Base-by-base conservation (phyloP, 176 grass and related monocot species). In the Eleusine coracana region DNA sequence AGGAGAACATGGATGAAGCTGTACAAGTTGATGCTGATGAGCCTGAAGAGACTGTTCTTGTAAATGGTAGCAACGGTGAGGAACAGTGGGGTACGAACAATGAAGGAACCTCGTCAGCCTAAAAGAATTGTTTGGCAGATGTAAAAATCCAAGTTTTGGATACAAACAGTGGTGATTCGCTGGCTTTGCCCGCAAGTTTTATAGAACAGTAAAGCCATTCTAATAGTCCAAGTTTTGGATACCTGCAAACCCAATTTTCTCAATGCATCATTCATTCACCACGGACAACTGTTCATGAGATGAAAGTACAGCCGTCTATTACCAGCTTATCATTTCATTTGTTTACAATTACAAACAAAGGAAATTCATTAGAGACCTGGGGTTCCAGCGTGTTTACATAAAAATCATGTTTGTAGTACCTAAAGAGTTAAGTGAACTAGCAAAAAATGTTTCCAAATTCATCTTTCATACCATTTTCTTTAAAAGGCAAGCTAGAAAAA, bases 41-140 rank as follows among this genome's bases (percentile, higher is more conserved):
- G 48, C 83, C 87, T 63, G 89, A 99, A 74, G 91, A 82, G 56
- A 83, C 80, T 1, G 82, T 85, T 78, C 85, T 93, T 87, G 87
- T 93, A 91, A 95, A 98, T 88, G 96, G 96, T 79, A 90, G 91
- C 78, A 90, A 98, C 71, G 85, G 83, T 87, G 96, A 98, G 91
- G 89, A 98, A 90, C 87, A 94, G 85, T 89, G 74, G 83, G 88
- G 86, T 92, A 94, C 18, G 74, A 89, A 92, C 77, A 94, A 87
- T 90, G 88, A 90, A 78, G 88, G 67, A 89, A 81, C 78, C 71
- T 71, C 66, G 8, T 85, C 88, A 82, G 66, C 88, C 67, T 89
- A 86, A 84, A 88, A 85, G 84, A 83, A 86, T 74, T 83, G 50
- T 83, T 90, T 86, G 60, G 60, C 74, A 52, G 78, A 72, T 68